phyloP scores from a whole-genome alignment of 169 alveolate species.

The Condylostoma magnum region DNA sequence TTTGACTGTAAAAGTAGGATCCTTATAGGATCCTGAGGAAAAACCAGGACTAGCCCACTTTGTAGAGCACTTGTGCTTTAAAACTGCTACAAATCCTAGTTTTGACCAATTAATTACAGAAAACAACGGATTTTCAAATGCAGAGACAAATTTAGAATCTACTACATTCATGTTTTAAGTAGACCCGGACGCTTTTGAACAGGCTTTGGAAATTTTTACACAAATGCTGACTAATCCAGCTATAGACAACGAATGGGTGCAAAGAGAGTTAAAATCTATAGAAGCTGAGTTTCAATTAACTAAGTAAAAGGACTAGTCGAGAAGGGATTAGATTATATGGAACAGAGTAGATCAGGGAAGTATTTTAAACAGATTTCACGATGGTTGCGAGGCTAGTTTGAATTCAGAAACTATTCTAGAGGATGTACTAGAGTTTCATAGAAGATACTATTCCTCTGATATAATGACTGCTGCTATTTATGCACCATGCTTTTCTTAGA shows the following conservation, averaged over 20 bases:
- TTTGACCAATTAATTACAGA: slow-evolving; percentile 63
- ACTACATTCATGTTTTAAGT: slow-evolving; percentile 80
- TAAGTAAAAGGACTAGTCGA: slow-evolving; percentile 64
- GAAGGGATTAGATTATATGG: slow-evolving; percentile 37
- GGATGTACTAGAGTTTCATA: slow-evolving; percentile 66
- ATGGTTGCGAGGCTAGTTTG: neutral
- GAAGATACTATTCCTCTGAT: slow-evolving; percentile 44
- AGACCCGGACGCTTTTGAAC: slow-evolving; percentile 50
- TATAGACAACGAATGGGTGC: slow-evolving; percentile 69
- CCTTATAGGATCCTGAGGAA: slow-evolving; percentile 74
- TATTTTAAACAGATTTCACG: slow-evolving; percentile 17
- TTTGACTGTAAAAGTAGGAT: slow-evolving; percentile 77
- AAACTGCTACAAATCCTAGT: slow-evolving; percentile 74
- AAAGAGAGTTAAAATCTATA: slow-evolving; percentile 86
- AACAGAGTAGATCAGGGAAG: neutral
- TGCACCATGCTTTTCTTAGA: neutral
- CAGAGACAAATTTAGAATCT: slow-evolving; percentile 70
- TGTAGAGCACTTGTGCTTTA: slow-evolving; percentile 91
- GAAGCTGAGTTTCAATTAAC: slow-evolving; percentile 81
- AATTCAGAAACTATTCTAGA: neutral
- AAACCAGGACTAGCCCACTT: slow-evolving; percentile 92
- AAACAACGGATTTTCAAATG: slow-evolving; percentile 86
- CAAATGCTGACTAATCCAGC: slow-evolving; percentile 80
- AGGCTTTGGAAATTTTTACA: slow-evolving; percentile 82
- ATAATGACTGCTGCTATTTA: slow-evolving; percentile 27